Base-by-base conservation (phyloP, 148 eudicot species). In the Rhododendron ferrugineum region DNA sequence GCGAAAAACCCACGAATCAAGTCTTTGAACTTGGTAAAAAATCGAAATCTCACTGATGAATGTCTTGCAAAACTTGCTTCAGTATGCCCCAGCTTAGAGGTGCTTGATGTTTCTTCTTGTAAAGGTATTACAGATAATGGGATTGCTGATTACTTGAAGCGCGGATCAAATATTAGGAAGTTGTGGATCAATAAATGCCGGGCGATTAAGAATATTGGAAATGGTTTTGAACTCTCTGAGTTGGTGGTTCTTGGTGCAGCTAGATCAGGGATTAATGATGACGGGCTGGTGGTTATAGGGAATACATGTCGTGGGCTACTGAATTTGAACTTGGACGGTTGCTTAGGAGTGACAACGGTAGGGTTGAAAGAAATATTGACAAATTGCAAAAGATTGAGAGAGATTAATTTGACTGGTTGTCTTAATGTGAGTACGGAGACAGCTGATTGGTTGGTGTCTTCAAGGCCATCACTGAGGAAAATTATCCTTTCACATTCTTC, bases 71-170 rank as follows among this genome's bases (percentile, higher is more conserved):
- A 80, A 34, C 79, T 94, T 89, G 90, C 93, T 37, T 18, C 72
- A 6, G 85, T 87, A 50, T 93, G 98, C 88, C 95, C 94, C 6
- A 88, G 87, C 82, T 76, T 94, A 46, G 93, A 93, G 84, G 26
- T 85, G 23, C 88, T 93, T 66, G 94, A 93, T 46, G 84, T 94
- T 42, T 87, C 91, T 85, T 87, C 66, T 77, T 92, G 95, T 83
- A 64, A 84, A 0, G 85, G 78, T 36, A 87, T 91, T 74, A 87
- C 91, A 3, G 88, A 90, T 56, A 86, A 88, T 68, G 94, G 95
- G 34, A 68, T 94, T 80, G 89, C 89, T 42, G 89, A 85, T 34
- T 42, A 92, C 32, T 80, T 94, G 68, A 90, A 89, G 73, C 68
- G 44, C 1, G 90, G 93, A 84, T 80, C 73, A 47, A 79, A 84